Conservation (phyloP, 768 basidiomycete genomes). For the Goffeauzyma gilvescens region DNA sequence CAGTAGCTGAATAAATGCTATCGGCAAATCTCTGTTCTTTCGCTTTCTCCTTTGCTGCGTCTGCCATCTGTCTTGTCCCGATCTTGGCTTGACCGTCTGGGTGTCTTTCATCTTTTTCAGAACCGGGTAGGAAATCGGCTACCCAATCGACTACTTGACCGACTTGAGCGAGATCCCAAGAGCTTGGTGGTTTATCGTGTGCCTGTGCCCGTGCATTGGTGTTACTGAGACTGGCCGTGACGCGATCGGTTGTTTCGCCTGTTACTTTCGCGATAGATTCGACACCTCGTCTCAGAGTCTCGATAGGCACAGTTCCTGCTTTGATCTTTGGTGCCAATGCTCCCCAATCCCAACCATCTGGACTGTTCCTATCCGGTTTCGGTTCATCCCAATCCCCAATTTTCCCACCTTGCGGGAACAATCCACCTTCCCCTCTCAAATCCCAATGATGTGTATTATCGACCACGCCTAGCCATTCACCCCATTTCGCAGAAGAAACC, state of each 20-base stretch:
- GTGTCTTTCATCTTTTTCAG: no score
- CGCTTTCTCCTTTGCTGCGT: slow-evolving; percentile 23
- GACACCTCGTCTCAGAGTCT: not conserved
- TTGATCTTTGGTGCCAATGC: slow-evolving; percentile 12
- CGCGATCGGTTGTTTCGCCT: slow-evolving; percentile 10
- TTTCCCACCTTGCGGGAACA: slow-evolving; percentile 23
- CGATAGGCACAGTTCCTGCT: slow-evolving; percentile 41
- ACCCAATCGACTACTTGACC: slow-evolving; percentile 31
- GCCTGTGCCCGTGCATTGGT: slow-evolving; percentile 7
- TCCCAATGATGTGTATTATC: slow-evolving; percentile 95
- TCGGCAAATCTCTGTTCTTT: slow-evolving; percentile 12
- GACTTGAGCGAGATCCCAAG: slow-evolving; percentile 29
- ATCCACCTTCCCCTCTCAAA: slow-evolving; percentile 65
- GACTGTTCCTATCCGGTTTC: slow-evolving; percentile 13
- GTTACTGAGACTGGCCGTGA: slow-evolving; percentile 1
- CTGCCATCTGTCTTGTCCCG: slow-evolving; percentile 23
- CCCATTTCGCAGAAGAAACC: slow-evolving; percentile 71
- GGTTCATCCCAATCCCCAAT: slow-evolving; percentile 11
- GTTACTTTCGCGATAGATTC: slow-evolving; percentile 1
- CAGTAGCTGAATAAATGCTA: no score
- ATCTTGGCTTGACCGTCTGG: slow-evolving; percentile 14
- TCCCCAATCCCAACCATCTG: slow-evolving; percentile 21
- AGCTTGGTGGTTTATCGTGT: not conserved
- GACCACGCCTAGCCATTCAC: slow-evolving; percentile 76
- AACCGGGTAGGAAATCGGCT: slow-evolving; percentile 40